These are phyloP conservation scores for Ophiocytium majus DNA, from an alignment of 352 stramenopile genomes.

Conservation along the genomic window DNA sequence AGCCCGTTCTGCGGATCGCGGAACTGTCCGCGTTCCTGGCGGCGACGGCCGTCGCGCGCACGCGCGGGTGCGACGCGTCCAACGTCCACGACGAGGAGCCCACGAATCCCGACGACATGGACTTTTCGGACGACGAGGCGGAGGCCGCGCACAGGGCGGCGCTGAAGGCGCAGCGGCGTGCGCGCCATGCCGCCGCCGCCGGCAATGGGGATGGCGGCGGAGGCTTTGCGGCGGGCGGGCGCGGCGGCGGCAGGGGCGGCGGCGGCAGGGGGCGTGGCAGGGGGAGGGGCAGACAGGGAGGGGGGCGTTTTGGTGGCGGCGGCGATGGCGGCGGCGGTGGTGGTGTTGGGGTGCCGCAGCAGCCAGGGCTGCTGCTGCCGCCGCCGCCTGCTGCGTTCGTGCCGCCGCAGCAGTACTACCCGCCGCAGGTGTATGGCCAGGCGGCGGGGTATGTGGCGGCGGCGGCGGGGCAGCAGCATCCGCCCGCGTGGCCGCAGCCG, in stretches of 20 bases:
- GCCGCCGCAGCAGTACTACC: background rate
- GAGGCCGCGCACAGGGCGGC: background rate
- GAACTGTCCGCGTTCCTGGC: background rate
- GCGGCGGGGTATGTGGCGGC: too few species aligned
- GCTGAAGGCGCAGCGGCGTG: background rate
- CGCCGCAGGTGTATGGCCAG: background rate
- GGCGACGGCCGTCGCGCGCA: background rate
- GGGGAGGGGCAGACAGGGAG: background rate
- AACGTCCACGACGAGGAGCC: constrained; percentile 37
- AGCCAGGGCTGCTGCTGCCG: background rate
- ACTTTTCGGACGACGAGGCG: constrained; percentile 32
- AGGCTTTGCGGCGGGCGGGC: background rate
- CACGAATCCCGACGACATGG: constrained; percentile 12
- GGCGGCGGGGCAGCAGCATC: too few species aligned
- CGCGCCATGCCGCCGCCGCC: background rate
- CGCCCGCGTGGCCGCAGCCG: too few species aligned
- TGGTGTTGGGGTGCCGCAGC: background rate
- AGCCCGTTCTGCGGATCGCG: background rate
- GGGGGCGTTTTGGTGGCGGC: background rate
- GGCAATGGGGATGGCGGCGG: background rate
- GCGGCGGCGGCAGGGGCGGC: background rate
- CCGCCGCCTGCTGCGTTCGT: background rate
- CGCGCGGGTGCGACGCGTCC: constrained; percentile 18
- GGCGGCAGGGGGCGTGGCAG: background rate
- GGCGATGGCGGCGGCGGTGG: background rate